Conservation (phyloP, 2,329 filamentous ascomycete genomes). For the Ilyonectria sp. region DNA sequence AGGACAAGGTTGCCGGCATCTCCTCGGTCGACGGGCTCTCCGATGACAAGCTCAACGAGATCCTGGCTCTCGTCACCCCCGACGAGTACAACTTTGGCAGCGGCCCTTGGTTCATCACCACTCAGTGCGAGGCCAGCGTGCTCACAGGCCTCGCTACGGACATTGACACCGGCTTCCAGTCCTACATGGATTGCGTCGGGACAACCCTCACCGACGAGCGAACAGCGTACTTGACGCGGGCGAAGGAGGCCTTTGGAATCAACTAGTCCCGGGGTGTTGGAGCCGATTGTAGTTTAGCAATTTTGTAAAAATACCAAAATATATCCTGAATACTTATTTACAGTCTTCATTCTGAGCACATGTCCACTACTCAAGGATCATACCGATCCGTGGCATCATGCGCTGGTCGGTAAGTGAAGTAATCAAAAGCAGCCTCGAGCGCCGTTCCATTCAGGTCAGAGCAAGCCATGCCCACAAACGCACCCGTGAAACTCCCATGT, state of each 20-base stretch:
- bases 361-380: not conserved
- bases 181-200: constrained; percentile 66
- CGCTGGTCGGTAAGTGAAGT: constrained; percentile 66
- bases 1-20: constrained; percentile 51
- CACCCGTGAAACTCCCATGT: constrained; percentile 76
- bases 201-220: constrained; percentile 52
- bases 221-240: constrained; percentile 58
- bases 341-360: not conserved
- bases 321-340: not conserved
- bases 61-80: constrained; percentile 61
- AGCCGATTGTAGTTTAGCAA: not conserved
- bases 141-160: constrained; percentile 52
- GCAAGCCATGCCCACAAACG: constrained; percentile 70
- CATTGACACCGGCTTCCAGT: constrained; percentile 58
- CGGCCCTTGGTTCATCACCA: constrained; percentile 66
- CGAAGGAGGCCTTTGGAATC: constrained; percentile 64
- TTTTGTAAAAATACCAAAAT: not conserved
- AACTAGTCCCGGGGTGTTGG: not conserved
- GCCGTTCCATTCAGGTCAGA: constrained; percentile 70
- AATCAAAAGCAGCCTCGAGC: constrained; percentile 64
- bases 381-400: constrained; percentile 53
- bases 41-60: constrained; percentile 53
- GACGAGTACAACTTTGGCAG: constrained; percentile 70
- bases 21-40: constrained; percentile 46
- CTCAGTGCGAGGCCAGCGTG: constrained; percentile 57